These are phyloP conservation scores for Penicillium arizonense DNA, from an alignment of 495 filamentous ascomycete species.

Conservation along the genomic window DNA sequence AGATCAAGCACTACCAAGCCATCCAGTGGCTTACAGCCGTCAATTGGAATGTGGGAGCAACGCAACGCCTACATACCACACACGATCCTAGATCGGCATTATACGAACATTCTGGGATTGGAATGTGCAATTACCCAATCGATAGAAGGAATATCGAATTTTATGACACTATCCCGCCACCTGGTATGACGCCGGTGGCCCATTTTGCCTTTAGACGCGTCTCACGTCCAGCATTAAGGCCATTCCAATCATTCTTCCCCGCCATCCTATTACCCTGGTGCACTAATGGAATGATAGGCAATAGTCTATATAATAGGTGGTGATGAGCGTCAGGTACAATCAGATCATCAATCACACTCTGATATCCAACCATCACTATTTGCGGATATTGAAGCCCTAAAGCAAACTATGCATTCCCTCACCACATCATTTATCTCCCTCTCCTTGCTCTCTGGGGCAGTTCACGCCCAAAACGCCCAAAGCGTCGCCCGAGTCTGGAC, in stretches of 20 bases:
- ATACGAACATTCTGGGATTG: constrained; percentile 2
- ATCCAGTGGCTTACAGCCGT: constrained; percentile 14
- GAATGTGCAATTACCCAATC: constrained; percentile 18
- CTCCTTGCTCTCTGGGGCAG: constrained; percentile 24
- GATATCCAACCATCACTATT: neutral
- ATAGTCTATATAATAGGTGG: constrained; percentile 13
- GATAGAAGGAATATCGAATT: neutral
- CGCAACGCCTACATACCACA: constrained; percentile 13
- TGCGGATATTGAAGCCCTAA: neutral
- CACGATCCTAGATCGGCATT: constrained; percentile 18
- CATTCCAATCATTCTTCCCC: constrained; percentile 23
- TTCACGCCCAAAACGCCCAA: constrained; percentile 24
- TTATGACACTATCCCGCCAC: constrained; percentile 19
- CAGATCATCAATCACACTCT: neutral
- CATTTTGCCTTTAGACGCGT: constrained; percentile 7
- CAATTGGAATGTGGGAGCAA: constrained; percentile 19
- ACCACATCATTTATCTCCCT: constrained; percentile 12
- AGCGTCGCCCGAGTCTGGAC: constrained; percentile 32
- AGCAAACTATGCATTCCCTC: constrained; percentile 21
- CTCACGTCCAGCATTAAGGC: constrained; percentile 13
- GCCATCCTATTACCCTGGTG: constrained; percentile 19
- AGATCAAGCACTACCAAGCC: constrained; percentile 3
- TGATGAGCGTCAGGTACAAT: neutral
- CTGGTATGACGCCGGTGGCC: constrained; percentile 18
- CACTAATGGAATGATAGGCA: constrained; percentile 8